Evolutionary conservation across 495 filamentous ascomycete species (phyloP).

Genomic region (Xylaria nigripes): DNA sequence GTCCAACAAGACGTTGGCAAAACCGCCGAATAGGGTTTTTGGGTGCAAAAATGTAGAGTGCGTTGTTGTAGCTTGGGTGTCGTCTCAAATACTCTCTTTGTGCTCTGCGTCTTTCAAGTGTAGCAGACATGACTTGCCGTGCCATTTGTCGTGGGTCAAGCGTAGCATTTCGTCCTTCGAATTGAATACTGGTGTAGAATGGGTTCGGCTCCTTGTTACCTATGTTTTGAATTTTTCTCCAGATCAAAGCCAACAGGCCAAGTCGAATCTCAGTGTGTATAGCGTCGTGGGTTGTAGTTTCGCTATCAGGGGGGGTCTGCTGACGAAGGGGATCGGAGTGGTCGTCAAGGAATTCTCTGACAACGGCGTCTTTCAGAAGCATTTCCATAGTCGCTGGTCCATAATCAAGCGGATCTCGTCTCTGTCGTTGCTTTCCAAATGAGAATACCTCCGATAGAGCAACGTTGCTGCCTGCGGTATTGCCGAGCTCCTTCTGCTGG

Average conservation of each 20-base stretch:
- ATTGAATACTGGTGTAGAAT: slow-evolving; percentile 78
- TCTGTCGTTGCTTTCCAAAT: slow-evolving; percentile 56
- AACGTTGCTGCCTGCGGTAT: slow-evolving; percentile 54
- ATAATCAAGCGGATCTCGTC: slow-evolving; percentile 79
- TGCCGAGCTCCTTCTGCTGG: slow-evolving; percentile 78
- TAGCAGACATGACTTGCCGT: slow-evolving; percentile 75
- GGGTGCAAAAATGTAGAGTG: slow-evolving; percentile 78
- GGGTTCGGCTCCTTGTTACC: slow-evolving; percentile 77
- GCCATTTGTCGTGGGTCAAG: slow-evolving; percentile 82
- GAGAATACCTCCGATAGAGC: slow-evolving; percentile 84
- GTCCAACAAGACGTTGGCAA: slow-evolving; percentile 88
- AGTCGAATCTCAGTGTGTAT: slow-evolving; percentile 32
- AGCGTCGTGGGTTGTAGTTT: slow-evolving; percentile 25
- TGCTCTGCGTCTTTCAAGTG: slow-evolving; percentile 70
- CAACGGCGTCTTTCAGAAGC: slow-evolving; percentile 90
- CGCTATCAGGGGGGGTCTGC: slow-evolving; percentile 29
- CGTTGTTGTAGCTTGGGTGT: slow-evolving; percentile 87
- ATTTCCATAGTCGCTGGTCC: slow-evolving; percentile 84
- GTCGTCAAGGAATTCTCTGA: slow-evolving; percentile 89
- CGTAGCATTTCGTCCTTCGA: slow-evolving; percentile 60
- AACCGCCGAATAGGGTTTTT: slow-evolving; percentile 65
- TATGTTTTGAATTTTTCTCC: slow-evolving; percentile 48
- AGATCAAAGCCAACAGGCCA: slow-evolving; percentile 48
- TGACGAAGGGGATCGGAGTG: slow-evolving; percentile 36
- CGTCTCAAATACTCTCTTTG: slow-evolving; percentile 83